Conservation (phyloP, 2,329 filamentous ascomycete genomes). For the Claviceps sp. region DNA sequence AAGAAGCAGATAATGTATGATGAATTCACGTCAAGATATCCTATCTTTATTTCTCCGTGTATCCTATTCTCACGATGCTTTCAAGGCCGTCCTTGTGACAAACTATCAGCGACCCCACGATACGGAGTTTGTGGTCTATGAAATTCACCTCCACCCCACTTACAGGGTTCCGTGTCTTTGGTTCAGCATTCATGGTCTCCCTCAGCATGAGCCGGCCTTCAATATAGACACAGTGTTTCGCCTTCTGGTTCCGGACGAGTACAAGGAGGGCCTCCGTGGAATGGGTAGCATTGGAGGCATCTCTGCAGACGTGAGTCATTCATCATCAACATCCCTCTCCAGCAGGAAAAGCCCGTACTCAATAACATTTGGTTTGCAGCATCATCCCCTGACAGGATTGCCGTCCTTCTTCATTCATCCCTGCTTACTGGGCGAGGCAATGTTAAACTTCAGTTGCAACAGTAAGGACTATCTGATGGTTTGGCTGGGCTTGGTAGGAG, state of each 20-base stretch:
- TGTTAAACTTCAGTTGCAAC: slow-evolving; percentile 50
- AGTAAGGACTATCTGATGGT: slow-evolving; percentile 63
- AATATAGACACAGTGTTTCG: slow-evolving; percentile 58
- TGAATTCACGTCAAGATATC: slow-evolving; percentile 4
- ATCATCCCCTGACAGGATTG: slow-evolving; percentile 68
- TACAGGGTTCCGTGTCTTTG: slow-evolving; percentile 66
- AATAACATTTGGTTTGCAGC: slow-evolving; percentile 35
- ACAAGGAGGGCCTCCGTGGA: slow-evolving; percentile 45
- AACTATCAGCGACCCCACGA: slow-evolving; percentile 15
- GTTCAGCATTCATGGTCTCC: slow-evolving; percentile 52
- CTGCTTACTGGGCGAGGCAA: slow-evolving; percentile 73
- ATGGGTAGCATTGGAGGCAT: slow-evolving; percentile 58
- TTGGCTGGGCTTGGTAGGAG: slow-evolving; percentile 82
- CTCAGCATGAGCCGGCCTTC: slow-evolving; percentile 40
- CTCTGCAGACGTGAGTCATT: slow-evolving; percentile 56
- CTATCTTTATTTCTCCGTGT: neutral
- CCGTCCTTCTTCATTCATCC: slow-evolving; percentile 89
- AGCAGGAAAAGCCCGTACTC: slow-evolving; percentile 14
- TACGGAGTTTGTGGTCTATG: slow-evolving; percentile 47
- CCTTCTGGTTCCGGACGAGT: slow-evolving; percentile 53
- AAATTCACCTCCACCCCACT: slow-evolving; percentile 61
- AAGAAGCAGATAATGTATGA: slow-evolving; percentile 37
- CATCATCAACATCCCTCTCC: neutral
- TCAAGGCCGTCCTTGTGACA: slow-evolving; percentile 27
- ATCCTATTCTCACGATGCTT: slow-evolving; percentile 10